Conservation (phyloP, 257 asterid genomes). For the Phtheirospermum japonicum region DNA sequence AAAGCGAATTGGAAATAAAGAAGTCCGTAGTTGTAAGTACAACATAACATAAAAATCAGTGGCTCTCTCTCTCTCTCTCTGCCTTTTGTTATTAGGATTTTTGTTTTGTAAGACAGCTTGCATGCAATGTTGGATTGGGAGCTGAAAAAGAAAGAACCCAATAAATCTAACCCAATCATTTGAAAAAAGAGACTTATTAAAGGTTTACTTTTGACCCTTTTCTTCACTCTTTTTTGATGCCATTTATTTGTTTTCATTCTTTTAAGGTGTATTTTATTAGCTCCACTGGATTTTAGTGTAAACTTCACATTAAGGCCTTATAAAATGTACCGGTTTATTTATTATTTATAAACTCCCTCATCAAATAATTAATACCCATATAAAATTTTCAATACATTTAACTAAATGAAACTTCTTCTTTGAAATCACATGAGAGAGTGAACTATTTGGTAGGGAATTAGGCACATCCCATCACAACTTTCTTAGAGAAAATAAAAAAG, state of each 20-base stretch:
- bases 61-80: not conserved
- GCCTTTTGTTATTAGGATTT: constrained; percentile 23
- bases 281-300: constrained; percentile 10
- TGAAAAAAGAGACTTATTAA: constrained; percentile 23
- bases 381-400: too few relatives aligned
- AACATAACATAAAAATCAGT: constrained; percentile 17
- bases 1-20: constrained; percentile 28
- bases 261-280: constrained; percentile 1
- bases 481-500: constrained; percentile 14
- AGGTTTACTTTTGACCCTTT: constrained; percentile 34
- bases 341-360: too few relatives aligned
- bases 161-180: constrained; percentile 24
- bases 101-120: constrained; percentile 73
- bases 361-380: too few relatives aligned
- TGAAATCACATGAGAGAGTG: constrained; percentile 4
- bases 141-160: constrained; percentile 21
- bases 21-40: constrained; percentile 62
- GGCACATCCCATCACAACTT: constrained; percentile 23
- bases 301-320: not conserved
- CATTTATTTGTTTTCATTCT: constrained; percentile 17
- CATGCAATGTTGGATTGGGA: constrained; percentile 48
- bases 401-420: too few relatives aligned
- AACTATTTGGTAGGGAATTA: not conserved
- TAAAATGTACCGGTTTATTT: too few relatives aligned
- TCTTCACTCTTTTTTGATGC: not conserved